A percentile compares a stretch with the other conserved stretches of the same genome.
Conservation (phyloP, 2,329 filamentous ascomycete species). For the Arachnomyces sp. region DNA sequence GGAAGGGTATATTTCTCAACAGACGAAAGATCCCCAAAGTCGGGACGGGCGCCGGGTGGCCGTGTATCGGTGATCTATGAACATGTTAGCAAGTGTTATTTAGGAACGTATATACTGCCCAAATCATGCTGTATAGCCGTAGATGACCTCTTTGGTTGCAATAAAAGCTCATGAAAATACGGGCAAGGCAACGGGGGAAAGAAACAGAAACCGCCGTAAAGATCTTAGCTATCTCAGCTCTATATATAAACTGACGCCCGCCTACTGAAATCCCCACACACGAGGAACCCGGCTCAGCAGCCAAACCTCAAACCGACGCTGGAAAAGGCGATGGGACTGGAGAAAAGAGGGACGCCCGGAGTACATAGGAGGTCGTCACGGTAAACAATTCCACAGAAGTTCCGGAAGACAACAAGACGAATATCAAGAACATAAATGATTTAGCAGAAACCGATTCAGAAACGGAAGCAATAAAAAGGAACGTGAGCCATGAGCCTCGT, state of each 20-base stretch:
- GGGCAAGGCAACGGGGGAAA: constrained; percentile 6
- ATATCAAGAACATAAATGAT: too few species aligned
- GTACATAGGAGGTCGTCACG: too few species aligned
- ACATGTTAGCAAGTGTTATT: constrained; percentile 2
- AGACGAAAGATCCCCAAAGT: constrained; percentile 70
- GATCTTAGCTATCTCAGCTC: too few species aligned
- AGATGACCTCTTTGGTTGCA: too few species aligned
- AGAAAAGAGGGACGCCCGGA: too few species aligned
- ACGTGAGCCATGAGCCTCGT: background rate
- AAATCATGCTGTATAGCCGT: background rate
- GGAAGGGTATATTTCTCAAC: constrained; percentile 90
- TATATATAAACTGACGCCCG: too few species aligned
- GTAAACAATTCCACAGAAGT: too few species aligned
- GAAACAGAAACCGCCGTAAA: background rate
- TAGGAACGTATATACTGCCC: constrained; percentile 7
- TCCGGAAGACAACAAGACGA: too few species aligned
- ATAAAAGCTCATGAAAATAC: constrained; percentile 8
- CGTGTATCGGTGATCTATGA: constrained; percentile 69
- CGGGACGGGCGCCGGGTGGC: constrained; percentile 63
- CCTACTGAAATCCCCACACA: too few species aligned
- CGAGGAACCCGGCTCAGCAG: too few species aligned
- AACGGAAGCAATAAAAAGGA: constrained; percentile 4
- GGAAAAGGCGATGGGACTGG: too few species aligned
- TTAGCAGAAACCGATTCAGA: constrained; percentile 1
- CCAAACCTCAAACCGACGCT: too few species aligned